Evolutionary conservation across 768 basidiomycete genomes (phyloP), one percentile per base, ranked within the genome.

Genomic region (Panellus pusillus): DNA sequence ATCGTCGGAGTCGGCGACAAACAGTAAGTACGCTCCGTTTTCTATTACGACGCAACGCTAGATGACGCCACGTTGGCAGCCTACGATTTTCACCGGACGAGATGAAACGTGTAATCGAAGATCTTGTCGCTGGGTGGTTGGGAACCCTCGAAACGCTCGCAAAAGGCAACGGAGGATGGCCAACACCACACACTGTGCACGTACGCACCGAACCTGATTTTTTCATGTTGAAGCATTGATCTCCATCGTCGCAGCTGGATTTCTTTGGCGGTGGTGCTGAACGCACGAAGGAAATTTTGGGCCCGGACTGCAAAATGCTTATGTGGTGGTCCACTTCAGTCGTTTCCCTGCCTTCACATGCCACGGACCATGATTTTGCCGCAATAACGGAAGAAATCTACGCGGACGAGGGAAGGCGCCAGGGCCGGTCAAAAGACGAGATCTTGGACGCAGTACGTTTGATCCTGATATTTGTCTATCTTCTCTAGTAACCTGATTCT

Each of bases 281-380:
- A 7, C 35, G 13, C 24, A 55, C 47, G 43, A 50, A 55, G 29
- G 47, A 17, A 24, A 44, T 46, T 11, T 32, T 50, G 35, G 54
- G 54, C n/a, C 43, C 54, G 2, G 47, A 36, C 12, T 49, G 47
- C 47, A 55, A 55, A 24, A 29, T 15, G 19, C 47, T 55, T 17
- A 4, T 45, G 42, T 50, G 47, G 54, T 55, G 9, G 14, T 44
- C 54, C 27, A 2, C 28, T 13, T 15, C 37, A 4, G n/a, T 48
- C 1, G n/a, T 31, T 11, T 49, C 54, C 5, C 41, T 55, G 42
- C 31, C 15, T 15, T 4, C 37, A 2, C 54, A 55, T 35, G 9
- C 50, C 13, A 55, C 36, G 36, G 54, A 55, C 9, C 50, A 55
- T 29, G 54, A 55, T 35, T 55, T 44, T 12, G 38, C 20, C 13